A percentile compares a stretch with the other conserved stretches of the same genome.
Conservation (phyloP, 2,329 filamentous ascomycete genomes). For the Hysterium pulicare region DNA sequence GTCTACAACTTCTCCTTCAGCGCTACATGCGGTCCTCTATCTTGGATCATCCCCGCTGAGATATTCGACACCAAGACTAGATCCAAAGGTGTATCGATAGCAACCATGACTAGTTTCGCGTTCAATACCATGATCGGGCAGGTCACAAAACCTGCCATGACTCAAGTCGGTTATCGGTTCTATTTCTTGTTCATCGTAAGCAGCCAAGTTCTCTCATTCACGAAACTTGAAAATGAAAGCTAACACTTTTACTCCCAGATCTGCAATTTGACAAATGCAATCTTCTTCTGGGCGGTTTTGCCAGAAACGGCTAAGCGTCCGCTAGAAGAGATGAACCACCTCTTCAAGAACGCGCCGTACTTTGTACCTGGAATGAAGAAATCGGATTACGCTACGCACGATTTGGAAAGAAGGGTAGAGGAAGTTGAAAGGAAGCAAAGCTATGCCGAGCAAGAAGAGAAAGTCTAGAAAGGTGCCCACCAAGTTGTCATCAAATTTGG, state of each 20-base stretch:
- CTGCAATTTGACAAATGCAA: constrained; percentile 65
- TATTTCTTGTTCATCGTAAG: constrained; percentile 59
- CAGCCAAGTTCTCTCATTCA: constrained; percentile 4
- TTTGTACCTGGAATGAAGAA: constrained; percentile 59
- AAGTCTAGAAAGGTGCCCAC: too few species aligned
- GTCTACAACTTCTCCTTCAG: constrained; percentile 77
- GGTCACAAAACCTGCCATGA: constrained; percentile 61
- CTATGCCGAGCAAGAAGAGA: too few species aligned
- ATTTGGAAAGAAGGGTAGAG: constrained; percentile 58
- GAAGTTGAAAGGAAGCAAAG: constrained; percentile 55
- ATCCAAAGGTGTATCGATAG: constrained; percentile 70
- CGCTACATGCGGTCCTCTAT: constrained; percentile 65
- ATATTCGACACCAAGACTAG: constrained; percentile 76
- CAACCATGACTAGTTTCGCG: constrained; percentile 69
- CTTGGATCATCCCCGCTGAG: constrained; percentile 64
- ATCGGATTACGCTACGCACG: constrained; percentile 51
- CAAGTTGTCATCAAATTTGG: too few species aligned
- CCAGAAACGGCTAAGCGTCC: constrained; percentile 64
- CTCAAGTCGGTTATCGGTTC: constrained; percentile 52
- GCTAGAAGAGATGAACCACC: constrained; percentile 65
- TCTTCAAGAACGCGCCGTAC: constrained; percentile 63
- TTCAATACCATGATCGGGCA: constrained; percentile 76
- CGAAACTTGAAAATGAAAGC: too few species aligned
- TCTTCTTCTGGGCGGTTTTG: constrained; percentile 66
- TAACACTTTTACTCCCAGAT: constrained; percentile 33